These are phyloP conservation scores for Dipodascus albidus DNA, from an alignment of 805 yeast species.

Conservation along the genomic window DNA sequence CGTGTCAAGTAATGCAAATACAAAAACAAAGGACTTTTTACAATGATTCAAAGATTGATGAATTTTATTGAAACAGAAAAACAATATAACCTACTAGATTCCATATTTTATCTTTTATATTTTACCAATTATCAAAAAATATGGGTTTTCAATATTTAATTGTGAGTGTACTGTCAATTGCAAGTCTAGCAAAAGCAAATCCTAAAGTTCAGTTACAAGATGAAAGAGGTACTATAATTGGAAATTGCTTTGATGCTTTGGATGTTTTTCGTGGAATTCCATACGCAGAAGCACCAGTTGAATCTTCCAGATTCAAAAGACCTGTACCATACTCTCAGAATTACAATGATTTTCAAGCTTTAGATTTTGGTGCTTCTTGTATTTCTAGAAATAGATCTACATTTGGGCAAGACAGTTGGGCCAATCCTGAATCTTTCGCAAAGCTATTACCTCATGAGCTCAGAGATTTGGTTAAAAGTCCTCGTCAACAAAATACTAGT, in stretches of 20 bases:
- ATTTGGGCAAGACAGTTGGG: background rate
- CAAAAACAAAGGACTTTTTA: too few species aligned
- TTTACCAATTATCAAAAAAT: too few species aligned
- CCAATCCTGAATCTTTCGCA: background rate
- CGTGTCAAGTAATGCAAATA: too few species aligned
- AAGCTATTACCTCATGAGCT: background rate
- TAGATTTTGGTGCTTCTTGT: background rate
- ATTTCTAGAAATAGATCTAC: background rate
- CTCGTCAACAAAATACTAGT: constrained; percentile 4
- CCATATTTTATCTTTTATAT: too few species aligned
- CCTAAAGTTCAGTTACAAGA: background rate
- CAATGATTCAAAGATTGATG: too few species aligned
- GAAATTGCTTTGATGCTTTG: background rate
- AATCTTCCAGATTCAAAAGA: constrained; percentile 17
- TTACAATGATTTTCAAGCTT: background rate
- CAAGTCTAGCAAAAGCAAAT: too few species aligned
- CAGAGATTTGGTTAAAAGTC: background rate
- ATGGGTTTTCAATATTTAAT: too few species aligned
- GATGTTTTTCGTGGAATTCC: constrained; percentile 12
- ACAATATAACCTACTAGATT: too few species aligned
- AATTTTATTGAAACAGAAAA: too few species aligned
- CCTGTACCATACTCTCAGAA: background rate
- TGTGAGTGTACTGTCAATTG: too few species aligned
- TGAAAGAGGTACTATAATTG: background rate
- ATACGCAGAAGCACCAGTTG: constrained; percentile 24